Evolutionary conservation across 176 grass and related monocot species (phyloP).

Genomic region (Aegilops longissima): DNA sequence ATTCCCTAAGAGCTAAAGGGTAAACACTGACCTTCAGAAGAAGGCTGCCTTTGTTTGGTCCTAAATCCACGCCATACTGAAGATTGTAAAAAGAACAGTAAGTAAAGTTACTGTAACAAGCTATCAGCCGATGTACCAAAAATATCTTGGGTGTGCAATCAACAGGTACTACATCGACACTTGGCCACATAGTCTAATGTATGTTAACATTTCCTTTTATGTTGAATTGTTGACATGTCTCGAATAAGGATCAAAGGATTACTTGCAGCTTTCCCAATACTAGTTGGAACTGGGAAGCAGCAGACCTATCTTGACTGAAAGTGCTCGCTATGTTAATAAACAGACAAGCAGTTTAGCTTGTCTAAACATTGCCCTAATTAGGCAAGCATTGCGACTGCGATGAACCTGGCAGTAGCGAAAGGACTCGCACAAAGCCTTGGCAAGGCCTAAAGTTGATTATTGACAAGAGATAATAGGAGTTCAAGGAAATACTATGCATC

Average conservation of each 20-base stretch:
- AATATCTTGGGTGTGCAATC: background rate
- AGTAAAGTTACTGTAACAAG: background rate
- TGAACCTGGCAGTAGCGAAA: background rate
- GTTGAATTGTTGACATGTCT: background rate
- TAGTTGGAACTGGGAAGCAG: background rate
- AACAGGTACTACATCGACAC: background rate
- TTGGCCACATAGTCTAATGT: background rate
- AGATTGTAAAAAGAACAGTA: constrained; percentile 31
- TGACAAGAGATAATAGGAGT: background rate
- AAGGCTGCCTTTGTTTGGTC: constrained; percentile 65
- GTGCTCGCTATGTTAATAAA: background rate
- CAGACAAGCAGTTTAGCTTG: too few species aligned
- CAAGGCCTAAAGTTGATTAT: background rate
- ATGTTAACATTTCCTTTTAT: background rate
- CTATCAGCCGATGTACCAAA: background rate
- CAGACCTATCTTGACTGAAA: background rate
- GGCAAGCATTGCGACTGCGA: background rate
- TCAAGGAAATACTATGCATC: background rate
- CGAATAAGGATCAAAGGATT: background rate
- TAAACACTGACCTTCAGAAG: constrained; percentile 69
- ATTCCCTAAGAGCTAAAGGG: background rate
- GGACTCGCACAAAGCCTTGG: background rate
- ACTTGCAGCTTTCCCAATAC: background rate
- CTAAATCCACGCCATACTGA: constrained; percentile 69
- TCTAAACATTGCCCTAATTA: too few species aligned